Evolutionary conservation across 805 yeast genomes (phyloP).

Genomic region (Teunomyces funiuensis): DNA sequence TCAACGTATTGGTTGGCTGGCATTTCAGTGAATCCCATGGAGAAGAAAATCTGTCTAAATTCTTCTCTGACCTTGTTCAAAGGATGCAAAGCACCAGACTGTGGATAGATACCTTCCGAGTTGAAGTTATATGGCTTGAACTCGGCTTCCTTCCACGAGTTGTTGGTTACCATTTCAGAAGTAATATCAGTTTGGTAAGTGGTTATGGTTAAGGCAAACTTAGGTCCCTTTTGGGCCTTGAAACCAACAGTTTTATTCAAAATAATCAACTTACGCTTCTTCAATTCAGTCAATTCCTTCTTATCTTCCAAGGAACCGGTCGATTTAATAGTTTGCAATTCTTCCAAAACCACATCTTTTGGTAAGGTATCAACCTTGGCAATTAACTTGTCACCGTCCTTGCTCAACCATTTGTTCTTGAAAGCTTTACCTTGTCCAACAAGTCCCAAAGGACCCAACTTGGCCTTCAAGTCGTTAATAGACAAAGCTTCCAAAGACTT

Average conservation of each 20-base stretch:
- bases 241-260: conserved; percentile 75
- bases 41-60: conserved; percentile 94
- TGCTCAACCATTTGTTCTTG: conserved; percentile 93
- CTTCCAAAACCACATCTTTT: conserved; percentile 63
- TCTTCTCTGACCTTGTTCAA: conserved; percentile 95
- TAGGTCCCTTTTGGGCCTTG: conserved; percentile 74
- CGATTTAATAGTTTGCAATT: conserved; percentile 55
- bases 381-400: conserved; percentile 79
- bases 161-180: conserved; percentile 82
- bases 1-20: conserved; percentile 98
- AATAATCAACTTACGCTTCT: conserved; percentile 84
- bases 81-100: conserved; percentile 94
- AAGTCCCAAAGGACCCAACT: conserved; percentile 80
- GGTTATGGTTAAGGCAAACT: conserved; percentile 78
- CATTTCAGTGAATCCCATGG: conserved; percentile 98
- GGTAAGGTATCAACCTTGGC: conserved; percentile 58
- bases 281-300: conserved; percentile 77
- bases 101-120: conserved; percentile 87
- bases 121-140: conserved; percentile 96
- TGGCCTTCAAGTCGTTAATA: conserved; percentile 67
- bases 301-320: conserved; percentile 59
- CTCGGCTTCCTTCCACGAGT: conserved; percentile 76
- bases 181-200: conserved; percentile 92
- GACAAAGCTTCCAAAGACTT: conserved; percentile 76
- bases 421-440: conserved; percentile 97